These are phyloP conservation scores for Actinomortierella ambigua DNA, from an alignment of 371 early-diverging fungal genomes.

Conservation along the genomic window DNA sequence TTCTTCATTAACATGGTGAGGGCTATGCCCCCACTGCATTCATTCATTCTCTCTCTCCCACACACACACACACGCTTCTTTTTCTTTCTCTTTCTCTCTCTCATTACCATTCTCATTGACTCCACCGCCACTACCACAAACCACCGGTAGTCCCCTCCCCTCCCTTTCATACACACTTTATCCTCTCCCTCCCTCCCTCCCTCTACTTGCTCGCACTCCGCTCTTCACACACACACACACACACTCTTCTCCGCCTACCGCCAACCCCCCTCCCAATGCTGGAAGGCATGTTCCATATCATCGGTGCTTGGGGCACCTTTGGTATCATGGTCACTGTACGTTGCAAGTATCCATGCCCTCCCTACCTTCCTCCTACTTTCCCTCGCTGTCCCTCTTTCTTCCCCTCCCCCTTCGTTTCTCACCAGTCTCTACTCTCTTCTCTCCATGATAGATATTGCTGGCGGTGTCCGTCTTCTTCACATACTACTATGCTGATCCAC, in stretches of 20 bases:
- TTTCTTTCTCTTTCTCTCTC: neutral
- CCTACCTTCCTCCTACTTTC: neutral
- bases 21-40: neutral
- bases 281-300: constrained; percentile 28
- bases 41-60: neutral
- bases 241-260: no score
- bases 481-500: constrained; percentile 59
- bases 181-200: neutral
- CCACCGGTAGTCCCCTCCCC: neutral
- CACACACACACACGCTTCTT: neutral
- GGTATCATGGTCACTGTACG: constrained; percentile 42
- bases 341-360: neutral
- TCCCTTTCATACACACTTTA: neutral
- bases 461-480: constrained; percentile 57
- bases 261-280: constrained; percentile 4
- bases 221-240: constrained; percentile 5
- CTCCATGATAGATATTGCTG: constrained; percentile 49
- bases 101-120: neutral
- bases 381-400: neutral
- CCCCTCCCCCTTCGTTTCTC: neutral
- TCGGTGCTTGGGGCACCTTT: constrained; percentile 47
- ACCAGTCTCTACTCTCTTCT: neutral
- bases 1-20: neutral
- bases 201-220: neutral
- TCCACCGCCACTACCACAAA: neutral